Conservation (phyloP, 306 rosid species). For the Ormosia emarginata region DNA sequence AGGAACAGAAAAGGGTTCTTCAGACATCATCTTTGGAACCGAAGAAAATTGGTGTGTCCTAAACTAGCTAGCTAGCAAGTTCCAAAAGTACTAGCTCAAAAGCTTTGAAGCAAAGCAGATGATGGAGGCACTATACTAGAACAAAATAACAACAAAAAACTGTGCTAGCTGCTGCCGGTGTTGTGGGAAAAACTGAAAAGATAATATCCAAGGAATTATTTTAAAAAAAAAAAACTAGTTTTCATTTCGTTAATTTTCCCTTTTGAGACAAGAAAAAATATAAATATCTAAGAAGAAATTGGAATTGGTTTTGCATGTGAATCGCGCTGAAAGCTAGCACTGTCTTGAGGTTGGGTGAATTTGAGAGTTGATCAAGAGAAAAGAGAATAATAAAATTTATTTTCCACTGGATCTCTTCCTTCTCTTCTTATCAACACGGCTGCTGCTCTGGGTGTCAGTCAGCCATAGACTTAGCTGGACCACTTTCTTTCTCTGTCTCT, state of each 20-base stretch:
- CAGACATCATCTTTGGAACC: conserved; percentile 29
- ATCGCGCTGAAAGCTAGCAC: conserved; percentile 5
- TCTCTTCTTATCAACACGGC: conserved; percentile 67
- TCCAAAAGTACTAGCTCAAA: neutral
- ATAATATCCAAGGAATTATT: neutral
- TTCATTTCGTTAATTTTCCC: neutral
- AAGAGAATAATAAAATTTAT: conserved; percentile 3
- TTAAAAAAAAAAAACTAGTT: neutral
- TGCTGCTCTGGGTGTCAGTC: conserved; percentile 82
- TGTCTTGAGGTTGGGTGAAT: conserved; percentile 4
- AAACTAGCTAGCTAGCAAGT: neutral
- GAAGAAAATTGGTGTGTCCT: neutral
- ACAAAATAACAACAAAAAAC: neutral
- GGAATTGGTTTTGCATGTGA: conserved; percentile 26
- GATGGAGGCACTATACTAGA: neutral
- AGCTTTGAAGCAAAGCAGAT: neutral
- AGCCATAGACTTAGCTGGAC: conserved; percentile 79
- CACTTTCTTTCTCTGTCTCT: conserved; percentile 25
- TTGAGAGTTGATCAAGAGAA: conserved; percentile 30
- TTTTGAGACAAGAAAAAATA: neutral
- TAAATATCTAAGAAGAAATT: neutral
- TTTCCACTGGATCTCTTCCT: neutral
- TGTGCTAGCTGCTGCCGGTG: neutral
- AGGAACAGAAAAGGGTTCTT: conserved; percentile 20
- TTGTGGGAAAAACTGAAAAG: neutral